Evolutionary conservation across 208 protist genomes (phyloP).

Genomic region (Giardia muris): DNA sequence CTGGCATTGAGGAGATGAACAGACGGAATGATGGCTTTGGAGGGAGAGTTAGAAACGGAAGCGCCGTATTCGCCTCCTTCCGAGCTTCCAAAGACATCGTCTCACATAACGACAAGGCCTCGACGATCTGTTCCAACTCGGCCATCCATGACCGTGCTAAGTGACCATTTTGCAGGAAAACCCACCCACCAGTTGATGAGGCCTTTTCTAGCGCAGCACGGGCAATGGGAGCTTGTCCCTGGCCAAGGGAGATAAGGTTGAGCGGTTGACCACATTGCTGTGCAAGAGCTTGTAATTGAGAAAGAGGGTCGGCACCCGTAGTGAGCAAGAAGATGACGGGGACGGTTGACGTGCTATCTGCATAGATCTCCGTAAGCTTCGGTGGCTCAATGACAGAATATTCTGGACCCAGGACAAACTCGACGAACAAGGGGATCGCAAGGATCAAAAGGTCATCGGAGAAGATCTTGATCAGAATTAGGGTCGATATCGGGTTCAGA

Average conservation of each 20-base stretch:
- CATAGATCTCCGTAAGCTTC: constrained; percentile 72
- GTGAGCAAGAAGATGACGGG: constrained; percentile 91
- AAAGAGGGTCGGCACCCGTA: constrained; percentile 79
- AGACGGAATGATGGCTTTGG: constrained; percentile 74
- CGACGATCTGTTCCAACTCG: constrained; percentile 76
- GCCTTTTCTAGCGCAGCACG: constrained; percentile 70
- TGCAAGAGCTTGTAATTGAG: constrained; percentile 79
- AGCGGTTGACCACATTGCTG: constrained; percentile 74
- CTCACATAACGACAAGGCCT: constrained; percentile 60
- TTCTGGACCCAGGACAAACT: background rate
- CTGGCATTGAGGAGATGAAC: constrained; percentile 92
- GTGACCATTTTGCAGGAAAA: constrained; percentile 92
- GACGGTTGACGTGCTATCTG: constrained; percentile 63
- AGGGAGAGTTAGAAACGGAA: background rate
- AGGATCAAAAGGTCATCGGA: constrained; percentile 55
- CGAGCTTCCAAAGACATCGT: constrained; percentile 38
- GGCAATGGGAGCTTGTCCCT: constrained; percentile 80
- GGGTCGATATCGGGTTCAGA: background rate
- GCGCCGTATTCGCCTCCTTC: constrained; percentile 19
- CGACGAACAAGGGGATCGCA: background rate
- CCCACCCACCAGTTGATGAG: constrained; percentile 75
- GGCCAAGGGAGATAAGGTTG: constrained; percentile 78
- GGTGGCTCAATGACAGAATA: constrained; percentile 83
- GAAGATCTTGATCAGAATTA: constrained; percentile 79
- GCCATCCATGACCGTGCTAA: constrained; percentile 81